Evolutionary conservation across 2,329 filamentous ascomycete species (phyloP), one percentile per base, ranked within the genome.

Genomic region (Tolypocladium ophioglossoides): DNA sequence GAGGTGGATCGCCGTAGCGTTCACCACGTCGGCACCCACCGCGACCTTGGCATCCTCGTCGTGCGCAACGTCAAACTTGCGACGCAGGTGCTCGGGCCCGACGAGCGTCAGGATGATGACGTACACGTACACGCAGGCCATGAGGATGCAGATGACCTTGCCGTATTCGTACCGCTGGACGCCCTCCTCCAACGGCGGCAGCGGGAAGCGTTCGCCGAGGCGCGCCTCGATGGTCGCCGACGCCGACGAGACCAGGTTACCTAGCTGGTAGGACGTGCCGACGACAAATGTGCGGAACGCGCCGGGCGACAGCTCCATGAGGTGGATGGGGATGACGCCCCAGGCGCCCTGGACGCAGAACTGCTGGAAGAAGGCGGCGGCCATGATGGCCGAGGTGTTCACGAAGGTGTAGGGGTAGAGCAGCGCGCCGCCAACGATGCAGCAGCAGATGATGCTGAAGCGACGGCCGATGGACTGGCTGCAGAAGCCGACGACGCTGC

Each of bases 71-170:
- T 79, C 78, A 59, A 82, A 80, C 58, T 72, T 76, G 58, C 75
- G 71, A 37, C 71, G 66, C 52, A 80, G 63, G 55, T 78, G 73
- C 69, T 82, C 79, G 1, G 79, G 79, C 0, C 86, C 86, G 3
- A 88, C 46, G 11, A 88, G 67, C 0, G 84, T 85, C 53, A 89
- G 65, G 7, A 82, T 1, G 39, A 84, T 75, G n/a, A 80, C 74
- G 56, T 82, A 84, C 30, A 64, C 77, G 61, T 80, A 95, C 1
- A 95, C 89, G 61, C 86, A 90, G 1, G 78, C 91, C 87, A 96
- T 91, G 71, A 96, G 95, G 64, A 95, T 94, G 65, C 85, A 89
- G 59, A 95, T 92, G 11, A 95, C 89, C 61, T 85, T 85, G 40
- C 89, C 89, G 61, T 95, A 95, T 56, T 89, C 73, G 67, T 86